Conservation (phyloP, 73 alveolate species). For the Durusdinium trenchii region DNA sequence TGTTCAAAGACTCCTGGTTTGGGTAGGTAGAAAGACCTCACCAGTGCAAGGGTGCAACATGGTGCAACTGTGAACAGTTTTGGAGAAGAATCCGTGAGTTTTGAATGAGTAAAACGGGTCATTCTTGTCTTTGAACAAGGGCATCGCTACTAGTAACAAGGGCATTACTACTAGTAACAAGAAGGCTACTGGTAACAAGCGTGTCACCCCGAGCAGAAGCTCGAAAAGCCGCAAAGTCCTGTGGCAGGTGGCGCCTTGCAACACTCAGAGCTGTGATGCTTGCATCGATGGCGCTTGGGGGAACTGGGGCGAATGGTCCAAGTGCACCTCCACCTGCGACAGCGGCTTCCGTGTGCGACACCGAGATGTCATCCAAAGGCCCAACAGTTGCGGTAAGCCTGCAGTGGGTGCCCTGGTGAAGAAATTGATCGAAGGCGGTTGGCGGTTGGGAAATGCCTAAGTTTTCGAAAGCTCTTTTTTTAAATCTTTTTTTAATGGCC, state of each 20-base stretch:
- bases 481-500: no score
- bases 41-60: not conserved
- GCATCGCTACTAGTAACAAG: not conserved
- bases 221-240: not conserved
- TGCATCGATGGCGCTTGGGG: slow-evolving; percentile 92
- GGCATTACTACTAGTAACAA: not conserved
- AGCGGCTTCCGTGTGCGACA: slow-evolving; percentile 85
- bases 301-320: slow-evolving; percentile 84
- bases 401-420: slow-evolving; percentile 49
- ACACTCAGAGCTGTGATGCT: slow-evolving; percentile 53
- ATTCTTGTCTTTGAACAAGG: no score
- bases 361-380: slow-evolving; percentile 90
- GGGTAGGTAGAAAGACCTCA: not conserved
- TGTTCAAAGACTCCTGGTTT: not conserved
- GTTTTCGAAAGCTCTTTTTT: not conserved
- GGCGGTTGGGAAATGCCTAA: not conserved
- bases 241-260: slow-evolving; percentile 75
- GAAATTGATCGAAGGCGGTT: not conserved
- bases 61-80: not conserved
- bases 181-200: not conserved
- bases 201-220: not conserved
- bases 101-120: not conserved
- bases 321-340: slow-evolving; percentile 85
- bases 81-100: not conserved
- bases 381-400: slow-evolving; percentile 89